Base-by-base conservation (phyloP, 495 filamentous ascomycete genomes). In the Articulospora tetracladia region DNA sequence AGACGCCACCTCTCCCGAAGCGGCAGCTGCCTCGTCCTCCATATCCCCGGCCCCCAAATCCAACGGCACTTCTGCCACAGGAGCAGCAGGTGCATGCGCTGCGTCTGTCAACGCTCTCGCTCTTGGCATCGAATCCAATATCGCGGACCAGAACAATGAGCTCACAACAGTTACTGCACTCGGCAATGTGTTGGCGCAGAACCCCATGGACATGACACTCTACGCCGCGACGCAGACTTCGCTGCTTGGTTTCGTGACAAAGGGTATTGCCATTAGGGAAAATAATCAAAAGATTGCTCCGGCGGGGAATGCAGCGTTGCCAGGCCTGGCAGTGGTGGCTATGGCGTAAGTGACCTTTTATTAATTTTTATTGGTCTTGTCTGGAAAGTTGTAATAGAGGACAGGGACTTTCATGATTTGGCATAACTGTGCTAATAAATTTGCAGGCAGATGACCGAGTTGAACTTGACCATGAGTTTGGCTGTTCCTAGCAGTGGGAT, bases 201-300 rank as follows among this genome's bases (percentile, higher is more conserved):
- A 54, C 19, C 60, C 55, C 8, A 27, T 63, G 25, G 55, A 63
- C 25, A 34, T 20, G 27, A 63, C 60, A 1, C 47, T 58, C 25
- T 63, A 58, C 48, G 28, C 32, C 1, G 55, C 55, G 2, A 49
- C 54, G 11, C 55, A 63, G 49, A 32, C 13, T 2, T 27, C n/a
- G 3, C 55, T 63, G 10, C 6, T 63, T 34, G 39, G 39, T 2
- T 63, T 56, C 30, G 55, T 63, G 2, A 48, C 24, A 0, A 57
- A 63, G 39, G 60, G 60, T 0, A 58, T 63, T 17, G n/a, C 28
- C 4, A 63, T 63, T 27, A 20, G 60, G 1, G 25, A 58, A 41
- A 48, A 63, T 19, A 63, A 63, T 47, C 60, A 63, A 41, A 63
- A 54, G 55, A 63, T 63, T 41, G 60, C 55, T 6, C 60, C 60